phyloP scores from a whole-genome alignment of 768 basidiomycete genomes.

The Mycena rebaudengoi region DNA sequence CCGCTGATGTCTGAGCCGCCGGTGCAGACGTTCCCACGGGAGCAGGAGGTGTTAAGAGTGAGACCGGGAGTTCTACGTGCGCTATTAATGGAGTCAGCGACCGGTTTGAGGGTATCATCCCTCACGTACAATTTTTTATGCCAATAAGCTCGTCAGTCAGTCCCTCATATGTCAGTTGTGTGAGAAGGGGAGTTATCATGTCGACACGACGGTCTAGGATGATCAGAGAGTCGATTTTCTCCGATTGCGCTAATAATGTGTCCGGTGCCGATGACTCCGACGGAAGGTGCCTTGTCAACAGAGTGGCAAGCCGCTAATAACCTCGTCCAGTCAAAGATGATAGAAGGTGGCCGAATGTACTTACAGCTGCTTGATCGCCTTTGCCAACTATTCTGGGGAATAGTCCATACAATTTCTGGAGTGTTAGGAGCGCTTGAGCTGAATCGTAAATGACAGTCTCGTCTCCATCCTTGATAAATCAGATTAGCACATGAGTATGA shows the following conservation, averaged over 20 bases:
- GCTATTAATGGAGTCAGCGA: conserved; percentile 50
- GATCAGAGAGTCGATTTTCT: conserved; percentile 85
- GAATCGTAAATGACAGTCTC: conserved; percentile 91
- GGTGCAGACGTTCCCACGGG: conserved; percentile 51
- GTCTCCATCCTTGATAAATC: conserved; percentile 81
- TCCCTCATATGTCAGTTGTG: conserved; percentile 96
- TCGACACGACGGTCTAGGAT: conserved; percentile 91
- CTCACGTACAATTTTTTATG: conserved; percentile 85
- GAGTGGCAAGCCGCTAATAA: conserved; percentile 82
- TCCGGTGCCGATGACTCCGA: conserved; percentile 46
- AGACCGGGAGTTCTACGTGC: conserved; percentile 82
- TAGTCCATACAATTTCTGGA: conserved; percentile 86
- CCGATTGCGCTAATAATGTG: conserved; percentile 54
- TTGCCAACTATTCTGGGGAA: conserved; percentile 95
- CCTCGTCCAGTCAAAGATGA: conserved; percentile 4
- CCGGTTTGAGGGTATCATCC: not conserved
- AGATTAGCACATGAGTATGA: conserved; percentile 9
- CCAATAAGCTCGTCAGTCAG: conserved; percentile 93
- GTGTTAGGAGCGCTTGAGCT: conserved; percentile 81
- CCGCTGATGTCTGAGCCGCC: conserved; percentile 48
- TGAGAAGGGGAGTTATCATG: conserved; percentile 94
- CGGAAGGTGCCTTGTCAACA: conserved; percentile 69
- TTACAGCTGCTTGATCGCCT: conserved; percentile 85
- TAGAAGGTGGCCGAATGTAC: conserved; percentile 26
- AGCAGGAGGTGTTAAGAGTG: conserved; percentile 67